phyloP scores from a whole-genome alignment of 2,329 filamentous ascomycete genomes.

The Arthroderma sp. region DNA sequence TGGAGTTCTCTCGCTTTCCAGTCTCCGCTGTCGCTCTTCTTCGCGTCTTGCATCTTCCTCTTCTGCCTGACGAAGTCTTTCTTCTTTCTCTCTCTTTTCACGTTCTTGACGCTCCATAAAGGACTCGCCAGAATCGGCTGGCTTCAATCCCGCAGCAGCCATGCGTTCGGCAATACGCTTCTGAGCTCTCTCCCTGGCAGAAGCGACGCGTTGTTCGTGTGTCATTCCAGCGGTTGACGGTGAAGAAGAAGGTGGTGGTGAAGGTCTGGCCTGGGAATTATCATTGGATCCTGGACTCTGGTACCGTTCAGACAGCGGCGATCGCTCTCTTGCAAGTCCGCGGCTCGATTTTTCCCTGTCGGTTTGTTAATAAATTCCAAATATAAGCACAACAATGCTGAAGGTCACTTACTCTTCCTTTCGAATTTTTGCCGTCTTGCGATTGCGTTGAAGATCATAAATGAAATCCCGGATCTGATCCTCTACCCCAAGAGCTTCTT shows the following conservation, averaged over 20 bases:
- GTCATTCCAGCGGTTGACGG: constrained; percentile 78
- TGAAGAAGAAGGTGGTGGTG: constrained; percentile 35
- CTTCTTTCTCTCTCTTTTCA: constrained; percentile 74
- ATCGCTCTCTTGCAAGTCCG: constrained; percentile 30
- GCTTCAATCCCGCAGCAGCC: constrained; percentile 81
- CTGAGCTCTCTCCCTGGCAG: constrained; percentile 94
- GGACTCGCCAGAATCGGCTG: constrained; percentile 65
- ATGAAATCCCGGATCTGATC: constrained; percentile 97
- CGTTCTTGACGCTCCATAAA: constrained; percentile 75
- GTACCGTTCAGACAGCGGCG: constrained; percentile 20
- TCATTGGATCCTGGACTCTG: constrained; percentile 41
- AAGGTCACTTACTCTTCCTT: constrained; percentile 41
- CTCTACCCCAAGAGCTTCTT: constrained; percentile 89
- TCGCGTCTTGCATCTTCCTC: constrained; percentile 87
- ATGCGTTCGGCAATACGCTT: constrained; percentile 93
- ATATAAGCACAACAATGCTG: not conserved
- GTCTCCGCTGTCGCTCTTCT: constrained; percentile 66
- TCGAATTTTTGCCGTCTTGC: constrained; percentile 58
- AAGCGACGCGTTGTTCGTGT: constrained; percentile 83
- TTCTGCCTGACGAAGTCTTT: constrained; percentile 77
- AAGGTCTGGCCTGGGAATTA: constrained; percentile 22
- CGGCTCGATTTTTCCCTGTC: constrained; percentile 4
- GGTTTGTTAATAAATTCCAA: constrained; percentile 6
- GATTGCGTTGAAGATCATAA: constrained; percentile 82
- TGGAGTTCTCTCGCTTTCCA: constrained; percentile 60